Base-by-base conservation (phyloP, 225 moss, liverwort and hornwort genomes). In the Thuidium tamariscinum region DNA sequence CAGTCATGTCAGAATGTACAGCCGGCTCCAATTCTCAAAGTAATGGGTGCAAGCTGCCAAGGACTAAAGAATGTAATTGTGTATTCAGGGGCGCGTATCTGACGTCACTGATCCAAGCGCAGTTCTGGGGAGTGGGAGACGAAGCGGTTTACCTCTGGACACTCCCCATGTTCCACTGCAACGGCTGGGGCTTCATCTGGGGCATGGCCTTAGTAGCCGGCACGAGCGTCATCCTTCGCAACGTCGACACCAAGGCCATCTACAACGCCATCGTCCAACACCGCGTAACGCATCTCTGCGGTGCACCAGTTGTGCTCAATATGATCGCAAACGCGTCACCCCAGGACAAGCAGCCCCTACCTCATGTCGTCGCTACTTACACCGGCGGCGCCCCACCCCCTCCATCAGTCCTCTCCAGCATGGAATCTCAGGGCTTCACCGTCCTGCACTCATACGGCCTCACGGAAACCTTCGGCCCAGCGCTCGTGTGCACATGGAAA, bases 361-460 rank as follows among this genome's bases (percentile, higher is more conserved):
- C 89, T 22, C 90, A 89, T 17, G 87, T 86, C 60, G 93, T 97
- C 7, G 89, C 89, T 32, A 90, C 95, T 37, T 87, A 93, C 85
- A 94, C 95, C 4, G 97, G 94, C 48, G 97, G 92, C 19, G 94
- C 97, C 42, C 94, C 97, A 14, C 97, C 97, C n/a, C 97, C 95
- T 36, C 92, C 97, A 15, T 86, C 95, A 5, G 93, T 95, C 51
- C 90, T 97, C 34, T 86, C 87, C 71, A 89, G 78, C 62, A 92
- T 95, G 91, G 95, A 97, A 63, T 86, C 85, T 54, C 90, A 93
- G 39, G 97, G 97, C 17, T 97, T 97, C 85, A 87, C 86, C 4
- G 87, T 97, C 46, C 92, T 92, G 5, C 97, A 97, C 81, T 89
- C 92, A 7, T 97, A 97, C 42, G 97, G 97, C 4, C 90, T 97